Conservation (phyloP, 2,329 filamentous ascomycete genomes). For the Lasiodiplodia sp. region DNA sequence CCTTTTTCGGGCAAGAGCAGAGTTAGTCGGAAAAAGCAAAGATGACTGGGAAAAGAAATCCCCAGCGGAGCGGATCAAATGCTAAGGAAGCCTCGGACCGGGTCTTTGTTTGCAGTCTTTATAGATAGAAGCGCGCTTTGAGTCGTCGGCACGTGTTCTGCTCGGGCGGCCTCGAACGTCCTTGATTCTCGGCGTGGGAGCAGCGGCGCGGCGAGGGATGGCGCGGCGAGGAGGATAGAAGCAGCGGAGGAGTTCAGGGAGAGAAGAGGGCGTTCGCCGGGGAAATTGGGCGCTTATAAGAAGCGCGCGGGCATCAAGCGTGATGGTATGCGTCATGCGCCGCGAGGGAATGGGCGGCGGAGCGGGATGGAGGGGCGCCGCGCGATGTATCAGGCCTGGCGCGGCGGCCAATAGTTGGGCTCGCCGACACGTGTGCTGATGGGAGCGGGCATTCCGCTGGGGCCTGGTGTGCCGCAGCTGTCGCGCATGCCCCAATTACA, state of each 20-base stretch:
- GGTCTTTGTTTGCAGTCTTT: constrained; percentile 8
- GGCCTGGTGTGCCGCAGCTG: constrained; percentile 6
- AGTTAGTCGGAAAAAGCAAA: constrained; percentile 11
- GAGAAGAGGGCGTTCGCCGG: background rate
- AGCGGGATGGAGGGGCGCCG: constrained; percentile 14
- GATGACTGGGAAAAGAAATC: background rate
- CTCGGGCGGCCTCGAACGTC: constrained; percentile 23
- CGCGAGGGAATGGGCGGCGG: constrained; percentile 2
- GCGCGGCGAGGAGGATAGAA: background rate
- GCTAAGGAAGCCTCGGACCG: constrained; percentile 24
- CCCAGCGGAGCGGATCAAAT: background rate
- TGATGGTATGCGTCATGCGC: constrained; percentile 23
- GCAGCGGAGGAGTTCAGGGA: background rate
- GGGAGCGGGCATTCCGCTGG: constrained; percentile 9
- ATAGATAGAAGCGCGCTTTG: background rate
- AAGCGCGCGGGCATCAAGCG: constrained; percentile 6
- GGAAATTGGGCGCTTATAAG: constrained; percentile 24
- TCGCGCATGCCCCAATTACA: background rate
- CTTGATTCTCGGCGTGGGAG: constrained; percentile 6
- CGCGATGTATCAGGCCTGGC: constrained; percentile 1
- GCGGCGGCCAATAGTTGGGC: constrained; percentile 16
- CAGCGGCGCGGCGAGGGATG: constrained; percentile 15
- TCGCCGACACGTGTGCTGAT: constrained; percentile 18
- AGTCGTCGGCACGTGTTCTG: constrained; percentile 17
- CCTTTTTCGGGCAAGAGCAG: constrained; percentile 14